These are phyloP conservation scores for Rhizopogon vulgaris DNA, from an alignment of 768 basidiomycete genomes.

Conservation along the genomic window DNA sequence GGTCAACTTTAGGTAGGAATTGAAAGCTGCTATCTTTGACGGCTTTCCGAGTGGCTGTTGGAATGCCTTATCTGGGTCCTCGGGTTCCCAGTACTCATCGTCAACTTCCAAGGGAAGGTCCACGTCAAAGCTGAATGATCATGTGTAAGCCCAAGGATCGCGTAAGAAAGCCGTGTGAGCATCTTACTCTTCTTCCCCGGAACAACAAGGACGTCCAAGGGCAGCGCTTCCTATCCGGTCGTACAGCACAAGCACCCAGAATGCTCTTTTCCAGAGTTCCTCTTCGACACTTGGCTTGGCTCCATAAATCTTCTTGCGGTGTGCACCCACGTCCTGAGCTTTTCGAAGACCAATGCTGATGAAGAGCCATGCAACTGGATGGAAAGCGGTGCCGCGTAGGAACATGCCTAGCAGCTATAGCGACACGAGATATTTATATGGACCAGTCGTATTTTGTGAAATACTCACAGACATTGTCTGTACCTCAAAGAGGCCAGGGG, in stretches of 20 bases:
- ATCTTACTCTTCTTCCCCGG: constrained; percentile 64
- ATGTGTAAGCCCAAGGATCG: constrained; percentile 4
- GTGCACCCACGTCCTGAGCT: constrained; percentile 72
- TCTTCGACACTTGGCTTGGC: constrained; percentile 43
- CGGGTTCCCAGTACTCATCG: constrained; percentile 68
- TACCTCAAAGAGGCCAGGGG: constrained; percentile 56
- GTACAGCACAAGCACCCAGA: constrained; percentile 62
- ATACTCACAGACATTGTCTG: constrained; percentile 47
- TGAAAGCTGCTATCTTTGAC: constrained; percentile 55
- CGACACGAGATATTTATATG: constrained; percentile 7
- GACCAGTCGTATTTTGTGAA: neutral
- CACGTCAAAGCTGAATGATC: constrained; percentile 63
- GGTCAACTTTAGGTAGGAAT: constrained; percentile 56
- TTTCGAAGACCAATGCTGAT: constrained; percentile 52
- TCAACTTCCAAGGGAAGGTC: constrained; percentile 81
- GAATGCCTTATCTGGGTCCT: constrained; percentile 46
- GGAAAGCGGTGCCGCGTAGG: constrained; percentile 41
- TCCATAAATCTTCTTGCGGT: constrained; percentile 55
- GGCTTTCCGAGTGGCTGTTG: constrained; percentile 61
- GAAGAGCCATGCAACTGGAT: constrained; percentile 49
- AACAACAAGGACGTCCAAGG: constrained; percentile 50
- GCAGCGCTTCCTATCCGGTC: constrained; percentile 51
- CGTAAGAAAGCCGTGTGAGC: neutral
- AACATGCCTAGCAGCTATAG: constrained; percentile 50
- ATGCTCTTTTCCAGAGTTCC: constrained; percentile 75